Base-by-base conservation (phyloP, 129 eudicot genomes). In the Glebionis coronaria region DNA sequence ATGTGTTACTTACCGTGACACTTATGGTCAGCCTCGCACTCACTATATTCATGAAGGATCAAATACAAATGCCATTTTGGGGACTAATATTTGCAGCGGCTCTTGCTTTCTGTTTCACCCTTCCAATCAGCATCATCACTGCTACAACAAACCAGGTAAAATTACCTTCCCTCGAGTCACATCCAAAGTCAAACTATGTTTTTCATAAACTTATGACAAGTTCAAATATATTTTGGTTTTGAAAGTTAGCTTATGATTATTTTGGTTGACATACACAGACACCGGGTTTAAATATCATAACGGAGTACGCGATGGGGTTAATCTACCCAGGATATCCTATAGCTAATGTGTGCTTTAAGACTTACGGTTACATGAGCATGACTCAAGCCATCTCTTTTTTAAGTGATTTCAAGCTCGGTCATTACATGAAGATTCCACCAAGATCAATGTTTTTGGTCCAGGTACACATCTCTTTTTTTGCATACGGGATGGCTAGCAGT, bases 401-500 rank as follows among this genome's bases (percentile, higher is more conserved):
- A 12, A 72, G 61, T 14, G 97, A 91, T 65, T 91, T 91, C 72
- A 91, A 91, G 88, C 87, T 91, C 1, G 97, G 97, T 50, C 96
- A 91, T 68, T 91, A 91, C 85, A 91, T 91, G 97, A 91, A 91
- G 71, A 76, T 91, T 49, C 97, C 97, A 1, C 97, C 97, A 9
- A 61, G 97, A 66, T 79, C 94, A 3, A 91, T 91, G 97, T 91
- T 87, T 79, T 55, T 85, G 60, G 96, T 84, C 68, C 97, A 91
- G 95, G 97, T 82, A 76, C 56, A 0, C 53, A 9, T 19, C 8
- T 42, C 29, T 10, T 6, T 35, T 35, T 35, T 35, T 35, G 42
- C 10, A 35, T 35, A 35, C 2, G 10, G 10, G 42, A 2, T 35
- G 42, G 10, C 42, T 31, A 8, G 7, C 9, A 31, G 40, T 31